Conservation (phyloP, 805 yeast species). For the Ogataea paradorogensis region DNA sequence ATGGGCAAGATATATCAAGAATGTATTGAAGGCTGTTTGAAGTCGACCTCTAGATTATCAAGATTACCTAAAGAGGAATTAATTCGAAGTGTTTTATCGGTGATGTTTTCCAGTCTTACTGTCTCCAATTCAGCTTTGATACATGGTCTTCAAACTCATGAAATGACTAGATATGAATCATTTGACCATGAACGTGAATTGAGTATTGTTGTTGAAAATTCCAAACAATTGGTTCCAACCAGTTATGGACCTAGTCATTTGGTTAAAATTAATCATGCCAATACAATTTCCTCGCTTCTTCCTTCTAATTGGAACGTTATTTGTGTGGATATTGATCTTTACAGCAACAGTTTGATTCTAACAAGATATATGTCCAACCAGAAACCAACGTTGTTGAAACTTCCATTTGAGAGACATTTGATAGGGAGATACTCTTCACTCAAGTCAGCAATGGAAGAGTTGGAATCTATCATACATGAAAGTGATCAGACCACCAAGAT, state of each 20-base stretch:
- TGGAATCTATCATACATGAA: conserved; percentile 50
- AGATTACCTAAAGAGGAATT: conserved; percentile 4
- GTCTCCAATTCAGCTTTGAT: conserved; percentile 12
- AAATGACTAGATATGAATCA: conserved; percentile 26
- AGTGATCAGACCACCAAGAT: conserved; percentile 61
- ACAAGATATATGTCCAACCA: conserved; percentile 13
- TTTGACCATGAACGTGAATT: conserved; percentile 27
- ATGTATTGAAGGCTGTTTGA: neutral
- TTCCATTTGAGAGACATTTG: conserved; percentile 57
- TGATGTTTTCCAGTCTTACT: conserved; percentile 1
- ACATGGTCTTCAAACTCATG: conserved; percentile 18
- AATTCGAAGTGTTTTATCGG: conserved; percentile 1
- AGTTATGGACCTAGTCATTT: neutral
- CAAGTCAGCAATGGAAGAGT: conserved; percentile 42
- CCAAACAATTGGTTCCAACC: conserved; percentile 16
- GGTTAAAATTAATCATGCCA: conserved; percentile 9
- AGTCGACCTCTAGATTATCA: neutral
- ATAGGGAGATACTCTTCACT: conserved; percentile 45
- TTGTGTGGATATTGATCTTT: conserved; percentile 56
- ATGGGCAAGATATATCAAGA: neutral
- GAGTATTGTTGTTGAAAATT: conserved; percentile 18
- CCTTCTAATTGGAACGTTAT: conserved; percentile 59
- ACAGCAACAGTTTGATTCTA: conserved; percentile 57
- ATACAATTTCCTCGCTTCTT: conserved; percentile 21
- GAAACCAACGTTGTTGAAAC: conserved; percentile 40